Percentiles rank a stretch among this genome's conserved stretches.
Evolutionary conservation across 257 asterid species (phyloP).

Genomic region (Lantana camara): DNA sequence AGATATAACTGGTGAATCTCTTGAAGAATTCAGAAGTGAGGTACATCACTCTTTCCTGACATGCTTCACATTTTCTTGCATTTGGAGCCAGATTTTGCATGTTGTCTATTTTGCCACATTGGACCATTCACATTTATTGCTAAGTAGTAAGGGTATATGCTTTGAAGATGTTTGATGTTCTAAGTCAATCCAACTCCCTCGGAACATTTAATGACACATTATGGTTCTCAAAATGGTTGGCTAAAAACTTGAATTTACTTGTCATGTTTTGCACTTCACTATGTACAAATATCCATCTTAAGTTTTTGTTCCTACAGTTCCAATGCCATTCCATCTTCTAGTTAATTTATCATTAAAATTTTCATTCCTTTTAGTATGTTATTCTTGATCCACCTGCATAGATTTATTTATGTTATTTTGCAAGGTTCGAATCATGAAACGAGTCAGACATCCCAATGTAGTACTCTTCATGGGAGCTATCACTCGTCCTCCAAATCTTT

Average conservation of each 20-base stretch:
- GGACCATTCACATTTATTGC: not conserved
- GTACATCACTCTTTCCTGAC: slow-evolving; percentile 41
- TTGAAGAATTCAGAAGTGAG: slow-evolving; percentile 97
- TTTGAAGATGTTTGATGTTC: not conserved
- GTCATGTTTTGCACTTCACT: slow-evolving; percentile 3
- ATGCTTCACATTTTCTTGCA: slow-evolving; percentile 9
- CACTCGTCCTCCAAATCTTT: slow-evolving; percentile 95
- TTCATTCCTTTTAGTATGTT: slow-evolving; percentile 16
- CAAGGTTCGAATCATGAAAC: slow-evolving; percentile 87
- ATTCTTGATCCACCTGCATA: slow-evolving; percentile 28
- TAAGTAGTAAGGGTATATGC: not conserved
- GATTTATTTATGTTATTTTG: slow-evolving; percentile 33
- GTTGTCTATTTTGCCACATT: not conserved
- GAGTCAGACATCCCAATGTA: slow-evolving; percentile 89
- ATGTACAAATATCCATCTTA: slow-evolving; percentile 7
- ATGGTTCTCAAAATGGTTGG: not conserved
- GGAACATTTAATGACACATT: not conserved
- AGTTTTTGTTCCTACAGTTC: slow-evolving; percentile 11
- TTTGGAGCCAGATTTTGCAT: slow-evolving; percentile 23
- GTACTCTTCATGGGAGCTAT: slow-evolving; percentile 99
- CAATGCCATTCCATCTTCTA: slow-evolving; percentile 15
- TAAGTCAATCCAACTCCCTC: not conserved
- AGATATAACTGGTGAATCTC: slow-evolving; percentile 85
- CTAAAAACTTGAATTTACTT: not conserved
- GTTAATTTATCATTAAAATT: slow-evolving; percentile 2